These are phyloP conservation scores for Yarrowia phangngaensis DNA, from an alignment of 805 yeast genomes.

Conservation along the genomic window DNA sequence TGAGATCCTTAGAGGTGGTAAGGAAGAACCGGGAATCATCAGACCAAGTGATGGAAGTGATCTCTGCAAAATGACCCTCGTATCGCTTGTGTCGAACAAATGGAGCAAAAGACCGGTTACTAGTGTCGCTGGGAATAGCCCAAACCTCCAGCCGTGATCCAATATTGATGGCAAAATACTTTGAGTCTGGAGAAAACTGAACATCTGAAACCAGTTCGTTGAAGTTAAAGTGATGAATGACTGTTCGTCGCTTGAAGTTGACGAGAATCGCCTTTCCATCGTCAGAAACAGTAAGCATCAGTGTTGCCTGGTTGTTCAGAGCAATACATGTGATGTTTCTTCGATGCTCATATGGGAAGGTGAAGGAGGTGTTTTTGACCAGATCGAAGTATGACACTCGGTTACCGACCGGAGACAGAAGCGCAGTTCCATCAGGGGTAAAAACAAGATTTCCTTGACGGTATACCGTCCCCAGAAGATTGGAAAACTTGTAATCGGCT, in stretches of 20 bases:
- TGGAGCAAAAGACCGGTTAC: conserved; percentile 93
- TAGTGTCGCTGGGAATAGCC: conserved; percentile 78
- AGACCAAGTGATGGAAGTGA: conserved; percentile 81
- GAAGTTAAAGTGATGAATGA: conserved; percentile 90
- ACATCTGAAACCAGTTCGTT: conserved; percentile 70
- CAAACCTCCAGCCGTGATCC: conserved; percentile 85
- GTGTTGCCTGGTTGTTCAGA: conserved; percentile 73
- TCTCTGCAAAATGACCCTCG: conserved; percentile 88
- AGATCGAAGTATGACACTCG: conserved; percentile 86
- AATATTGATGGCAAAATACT: conserved; percentile 77
- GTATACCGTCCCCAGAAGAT: conserved; percentile 90
- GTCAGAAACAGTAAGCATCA: conserved; percentile 76
- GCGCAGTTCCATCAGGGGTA: conserved; percentile 77
- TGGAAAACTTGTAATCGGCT: conserved; percentile 55
- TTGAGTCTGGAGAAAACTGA: conserved; percentile 85
- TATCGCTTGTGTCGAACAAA: conserved; percentile 85
- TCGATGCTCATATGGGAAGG: conserved; percentile 89
- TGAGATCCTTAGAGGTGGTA: conserved; percentile 84
- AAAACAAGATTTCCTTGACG: conserved; percentile 85
- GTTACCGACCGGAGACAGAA: conserved; percentile 92
- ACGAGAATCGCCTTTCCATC: conserved; percentile 93
- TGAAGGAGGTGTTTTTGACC: conserved; percentile 76
- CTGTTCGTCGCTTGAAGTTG: conserved; percentile 76
- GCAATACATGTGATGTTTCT: conserved; percentile 77
- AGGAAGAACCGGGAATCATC: conserved; percentile 82